Base-by-base conservation (phyloP, 179 eudicot species). In the Vitellaria paradoxa region DNA sequence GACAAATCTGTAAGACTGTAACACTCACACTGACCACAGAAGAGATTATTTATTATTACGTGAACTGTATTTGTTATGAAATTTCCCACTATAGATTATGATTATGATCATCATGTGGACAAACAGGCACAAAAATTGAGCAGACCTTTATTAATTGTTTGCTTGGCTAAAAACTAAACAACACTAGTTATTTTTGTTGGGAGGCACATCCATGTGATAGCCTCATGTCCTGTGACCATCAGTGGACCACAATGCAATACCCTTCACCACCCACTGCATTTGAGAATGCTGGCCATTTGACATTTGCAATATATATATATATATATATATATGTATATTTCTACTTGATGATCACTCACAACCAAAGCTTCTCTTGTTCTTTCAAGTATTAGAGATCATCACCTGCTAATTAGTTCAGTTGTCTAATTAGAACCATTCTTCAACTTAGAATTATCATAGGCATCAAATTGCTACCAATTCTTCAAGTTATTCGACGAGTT, bases 201-300 rank as follows among this genome's bases (percentile, higher is more conserved):
- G 68, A 74, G 69, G 60, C 60, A 63, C 15, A 62, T 14, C 24
- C 69, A 63, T 63, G 77, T 7, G 59, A 68, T 50, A 74, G 1
- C 77, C 70, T 61, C 62, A 21, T 77, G 59, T 70, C 72, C 50
- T 64, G 60, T 73, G 57, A 56, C 70, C 52, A 23, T 8, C 55
- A 13, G 21, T 11, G 56, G 77, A 49, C 71, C 78, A 72, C 60
- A 61, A 42, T 63, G 42, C 26, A 56, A 17, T 20, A 2, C 24
- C 40, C 67, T 21, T 20, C 66, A 60, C 53, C 62, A 23, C 50
- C 30, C 14, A 4, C 50, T 66, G 50, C 49, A 66, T 7, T 40
- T 66, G 50, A 66, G 21, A 42, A 40, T 40, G 70, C 11, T 42
- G 6, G 50, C 21, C 49, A 37, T 15, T 40, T 66, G 7, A 2